A percentile compares a stretch with the other conserved stretches of the same genome.
phyloP scores from a whole-genome alignment of 495 filamentous ascomycete genomes.

The Poronia punctata region DNA sequence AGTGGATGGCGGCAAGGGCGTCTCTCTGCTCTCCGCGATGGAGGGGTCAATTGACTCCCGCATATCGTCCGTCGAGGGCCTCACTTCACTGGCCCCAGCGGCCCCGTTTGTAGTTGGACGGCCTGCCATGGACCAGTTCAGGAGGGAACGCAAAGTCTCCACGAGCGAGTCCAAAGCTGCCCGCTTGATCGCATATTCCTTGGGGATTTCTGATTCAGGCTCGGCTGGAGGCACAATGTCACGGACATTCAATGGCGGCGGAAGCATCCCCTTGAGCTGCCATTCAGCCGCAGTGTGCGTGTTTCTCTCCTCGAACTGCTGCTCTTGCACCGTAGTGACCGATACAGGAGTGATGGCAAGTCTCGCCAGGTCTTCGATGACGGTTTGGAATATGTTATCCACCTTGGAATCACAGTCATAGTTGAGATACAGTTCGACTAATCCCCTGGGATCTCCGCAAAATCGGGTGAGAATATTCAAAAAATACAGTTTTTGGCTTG shows the following conservation, averaged over 20 bases:
- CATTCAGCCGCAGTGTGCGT: constrained; percentile 66
- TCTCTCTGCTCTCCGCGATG: constrained; percentile 46
- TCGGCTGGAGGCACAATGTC: constrained; percentile 56
- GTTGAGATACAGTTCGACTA: constrained; percentile 97
- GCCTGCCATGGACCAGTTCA: constrained; percentile 71
- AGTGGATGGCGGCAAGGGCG: constrained; percentile 61
- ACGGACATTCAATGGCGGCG: constrained; percentile 75
- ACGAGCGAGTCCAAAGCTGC: constrained; percentile 83
- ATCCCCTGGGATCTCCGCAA: constrained; percentile 72
- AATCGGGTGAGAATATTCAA: constrained; percentile 78
- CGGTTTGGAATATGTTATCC: constrained; percentile 94
- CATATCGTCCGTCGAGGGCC: constrained; percentile 65
- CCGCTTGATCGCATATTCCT: constrained; percentile 82
- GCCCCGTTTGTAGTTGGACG: constrained; percentile 51
- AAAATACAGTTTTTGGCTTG: constrained; percentile 87
- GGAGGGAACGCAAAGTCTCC: constrained; percentile 77
- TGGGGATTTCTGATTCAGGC: constrained; percentile 60
- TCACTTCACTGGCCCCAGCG: constrained; percentile 46
- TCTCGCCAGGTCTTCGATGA: constrained; percentile 87
- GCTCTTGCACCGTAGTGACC: constrained; percentile 70
- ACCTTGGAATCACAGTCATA: constrained; percentile 94
- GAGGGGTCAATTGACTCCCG: constrained; percentile 74
- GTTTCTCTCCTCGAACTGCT: constrained; percentile 68
- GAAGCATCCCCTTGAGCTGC: constrained; percentile 76
- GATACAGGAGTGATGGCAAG: constrained; percentile 68